These are phyloP conservation scores for Persicaria maculosa DNA, from an alignment of 148 eudicot species.

Conservation along the genomic window DNA sequence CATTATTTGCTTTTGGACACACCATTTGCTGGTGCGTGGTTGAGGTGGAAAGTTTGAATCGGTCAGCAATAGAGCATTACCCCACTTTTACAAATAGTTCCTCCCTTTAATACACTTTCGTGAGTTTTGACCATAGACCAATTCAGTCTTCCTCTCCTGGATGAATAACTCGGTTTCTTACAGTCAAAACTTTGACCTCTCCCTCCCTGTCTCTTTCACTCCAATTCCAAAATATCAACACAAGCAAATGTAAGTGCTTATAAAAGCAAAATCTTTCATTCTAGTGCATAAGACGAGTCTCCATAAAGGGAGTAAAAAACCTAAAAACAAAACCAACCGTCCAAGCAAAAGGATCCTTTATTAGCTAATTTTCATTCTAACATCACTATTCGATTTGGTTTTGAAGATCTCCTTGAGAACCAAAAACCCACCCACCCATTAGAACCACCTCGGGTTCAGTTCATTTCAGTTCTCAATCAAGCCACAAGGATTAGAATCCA, in stretches of 20 bases:
- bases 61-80: neutral
- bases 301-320: neutral
- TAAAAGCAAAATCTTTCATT: neutral
- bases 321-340: neutral
- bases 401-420: no score
- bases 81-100: neutral
- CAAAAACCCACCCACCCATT: neutral
- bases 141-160: neutral
- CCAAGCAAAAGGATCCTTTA: neutral
- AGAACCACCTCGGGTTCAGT: neutral
- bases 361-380: neutral
- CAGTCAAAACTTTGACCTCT: slow-evolving; percentile 9
- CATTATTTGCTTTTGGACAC: no score
- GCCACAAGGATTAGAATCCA: neutral
- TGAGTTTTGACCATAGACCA: slow-evolving; percentile 6
- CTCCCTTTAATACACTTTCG: neutral
- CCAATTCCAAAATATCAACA: neutral
- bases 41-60: neutral
- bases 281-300: neutral
- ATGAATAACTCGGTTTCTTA: slow-evolving; percentile 1
- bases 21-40: neutral
- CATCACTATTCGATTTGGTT: no score
- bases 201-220: neutral
- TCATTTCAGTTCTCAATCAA: neutral
- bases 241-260: neutral